phyloP scores from a whole-genome alignment of 2,329 filamentous ascomycete genomes.

The Cladophialophora chaetospira region DNA sequence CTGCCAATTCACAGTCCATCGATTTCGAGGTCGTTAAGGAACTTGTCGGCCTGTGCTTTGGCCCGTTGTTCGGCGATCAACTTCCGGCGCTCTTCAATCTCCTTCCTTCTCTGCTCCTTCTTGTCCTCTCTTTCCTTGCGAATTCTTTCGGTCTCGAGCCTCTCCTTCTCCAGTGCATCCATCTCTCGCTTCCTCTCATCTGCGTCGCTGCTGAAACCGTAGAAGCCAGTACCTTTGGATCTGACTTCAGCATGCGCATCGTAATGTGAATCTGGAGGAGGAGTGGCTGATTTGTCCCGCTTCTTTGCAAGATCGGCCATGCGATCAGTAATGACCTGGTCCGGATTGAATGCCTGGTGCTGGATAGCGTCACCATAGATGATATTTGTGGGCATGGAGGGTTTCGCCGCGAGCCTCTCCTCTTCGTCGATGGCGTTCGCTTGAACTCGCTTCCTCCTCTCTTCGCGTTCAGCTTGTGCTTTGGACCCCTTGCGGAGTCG shows the following conservation, averaged over 20 bases:
- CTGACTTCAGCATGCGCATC: slow-evolving; percentile 81
- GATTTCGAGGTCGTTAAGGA: slow-evolving; percentile 58
- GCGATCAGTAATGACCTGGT: slow-evolving; percentile 61
- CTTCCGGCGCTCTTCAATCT: slow-evolving; percentile 62
- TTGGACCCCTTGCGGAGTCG: slow-evolving; percentile 73
- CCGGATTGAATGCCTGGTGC: slow-evolving; percentile 76
- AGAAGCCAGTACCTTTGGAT: slow-evolving; percentile 88
- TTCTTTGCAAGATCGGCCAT: slow-evolving; percentile 80
- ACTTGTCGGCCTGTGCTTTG: slow-evolving; percentile 71
- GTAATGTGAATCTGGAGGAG: slow-evolving; percentile 80
- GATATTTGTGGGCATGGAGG: slow-evolving; percentile 64
- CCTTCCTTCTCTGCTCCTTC: slow-evolving; percentile 59
- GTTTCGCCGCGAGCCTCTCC: slow-evolving; percentile 64
- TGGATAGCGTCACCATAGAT: slow-evolving; percentile 89
- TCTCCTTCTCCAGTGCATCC: slow-evolving; percentile 67
- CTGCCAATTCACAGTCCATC: slow-evolving; percentile 14
- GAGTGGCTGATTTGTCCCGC: slow-evolving; percentile 76
- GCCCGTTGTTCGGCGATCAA: slow-evolving; percentile 56
- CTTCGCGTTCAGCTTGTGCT: slow-evolving; percentile 65
- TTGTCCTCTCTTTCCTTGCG: slow-evolving; percentile 59
- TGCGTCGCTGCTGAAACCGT: slow-evolving; percentile 79
- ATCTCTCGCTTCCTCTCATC: slow-evolving; percentile 71
- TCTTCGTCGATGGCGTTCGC: slow-evolving; percentile 62
- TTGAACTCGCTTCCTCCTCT: slow-evolving; percentile 57
- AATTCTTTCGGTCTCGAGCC: slow-evolving; percentile 67